These are phyloP conservation scores for Sugiyamaella neomexicana DNA, from an alignment of 1,139 yeast species.

Conservation along the genomic window DNA sequence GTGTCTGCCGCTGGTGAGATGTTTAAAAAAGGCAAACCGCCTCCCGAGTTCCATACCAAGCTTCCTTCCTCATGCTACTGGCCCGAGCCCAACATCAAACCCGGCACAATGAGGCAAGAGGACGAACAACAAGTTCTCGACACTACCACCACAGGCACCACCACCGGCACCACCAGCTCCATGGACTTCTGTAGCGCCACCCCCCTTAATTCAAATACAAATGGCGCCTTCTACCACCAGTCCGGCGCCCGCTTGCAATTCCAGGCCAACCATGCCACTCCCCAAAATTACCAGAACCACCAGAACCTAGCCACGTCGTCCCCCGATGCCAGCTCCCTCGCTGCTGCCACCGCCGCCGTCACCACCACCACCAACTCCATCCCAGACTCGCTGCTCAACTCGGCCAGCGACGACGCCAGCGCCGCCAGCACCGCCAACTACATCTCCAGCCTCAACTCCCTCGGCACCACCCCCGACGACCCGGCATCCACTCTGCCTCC, in stretches of 20 bases:
- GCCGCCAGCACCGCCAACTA: background rate
- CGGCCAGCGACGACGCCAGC: background rate
- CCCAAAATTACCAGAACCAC: too few species aligned
- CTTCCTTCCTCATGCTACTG: constrained; percentile 11
- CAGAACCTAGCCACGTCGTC: background rate
- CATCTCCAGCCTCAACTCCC: constrained; percentile 8
- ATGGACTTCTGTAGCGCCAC: background rate
- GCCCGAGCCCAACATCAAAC: constrained; percentile 17
- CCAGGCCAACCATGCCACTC: background rate
- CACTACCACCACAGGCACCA: constrained; percentile 1
- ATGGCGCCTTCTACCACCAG: background rate
- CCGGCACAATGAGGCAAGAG: constrained; percentile 5
- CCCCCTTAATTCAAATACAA: background rate
- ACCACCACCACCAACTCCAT: background rate
- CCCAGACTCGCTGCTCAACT: constrained; percentile 1
- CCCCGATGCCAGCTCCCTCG: background rate
- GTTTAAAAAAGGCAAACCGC: constrained; percentile 7
- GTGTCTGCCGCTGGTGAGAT: constrained; percentile 17
- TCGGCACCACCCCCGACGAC: constrained; percentile 9
- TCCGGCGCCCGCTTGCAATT: background rate
- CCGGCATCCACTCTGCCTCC: background rate
- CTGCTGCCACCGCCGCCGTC: background rate
- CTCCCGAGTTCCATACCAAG: constrained; percentile 7
- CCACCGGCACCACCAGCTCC: constrained; percentile 1
- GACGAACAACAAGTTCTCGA: background rate